These are phyloP conservation scores for Fusarium sp. DNA, from an alignment of 2,329 filamentous ascomycete species.

Conservation along the genomic window DNA sequence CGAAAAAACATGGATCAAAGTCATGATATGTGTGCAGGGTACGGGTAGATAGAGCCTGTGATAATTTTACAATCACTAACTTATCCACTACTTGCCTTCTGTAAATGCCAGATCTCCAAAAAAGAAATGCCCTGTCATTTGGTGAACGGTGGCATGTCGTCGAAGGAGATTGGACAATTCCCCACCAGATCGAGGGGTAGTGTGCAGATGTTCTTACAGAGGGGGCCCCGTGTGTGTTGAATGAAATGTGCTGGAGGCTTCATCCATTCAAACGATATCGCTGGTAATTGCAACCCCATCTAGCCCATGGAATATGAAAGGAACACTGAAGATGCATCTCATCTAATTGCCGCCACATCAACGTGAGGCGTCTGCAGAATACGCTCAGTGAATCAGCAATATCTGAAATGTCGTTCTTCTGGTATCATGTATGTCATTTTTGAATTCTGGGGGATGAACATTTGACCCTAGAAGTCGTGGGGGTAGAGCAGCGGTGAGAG, in stretches of 20 bases:
- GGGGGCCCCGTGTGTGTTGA: conserved; percentile 13
- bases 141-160: conserved; percentile 40
- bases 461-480: conserved; percentile 24
- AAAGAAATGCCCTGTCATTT: conserved; percentile 13
- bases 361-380: conserved; percentile 23
- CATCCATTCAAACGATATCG: conserved; percentile 2
- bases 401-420: conserved; percentile 8
- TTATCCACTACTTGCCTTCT: conserved; percentile 16
- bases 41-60: conserved; percentile 23
- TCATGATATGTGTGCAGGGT: conserved; percentile 40
- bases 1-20: conserved; percentile 6
- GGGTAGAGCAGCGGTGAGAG: conserved; percentile 45
- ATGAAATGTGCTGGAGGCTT: conserved; percentile 14
- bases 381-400: conserved; percentile 15
- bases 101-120: conserved; percentile 18
- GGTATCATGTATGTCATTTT: conserved; percentile 37
- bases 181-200: conserved; percentile 46
- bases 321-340: conserved; percentile 4
- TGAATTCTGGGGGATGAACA: conserved; percentile 18
- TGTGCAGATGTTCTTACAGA: conserved; percentile 18
- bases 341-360: conserved; percentile 4
- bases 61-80: conserved; percentile 32
- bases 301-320: background rate
- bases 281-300: conserved; percentile 14
- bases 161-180: conserved; percentile 44